phyloP scores from a whole-genome alignment of 306 rosid genomes.

The Dryas octopetala region DNA sequence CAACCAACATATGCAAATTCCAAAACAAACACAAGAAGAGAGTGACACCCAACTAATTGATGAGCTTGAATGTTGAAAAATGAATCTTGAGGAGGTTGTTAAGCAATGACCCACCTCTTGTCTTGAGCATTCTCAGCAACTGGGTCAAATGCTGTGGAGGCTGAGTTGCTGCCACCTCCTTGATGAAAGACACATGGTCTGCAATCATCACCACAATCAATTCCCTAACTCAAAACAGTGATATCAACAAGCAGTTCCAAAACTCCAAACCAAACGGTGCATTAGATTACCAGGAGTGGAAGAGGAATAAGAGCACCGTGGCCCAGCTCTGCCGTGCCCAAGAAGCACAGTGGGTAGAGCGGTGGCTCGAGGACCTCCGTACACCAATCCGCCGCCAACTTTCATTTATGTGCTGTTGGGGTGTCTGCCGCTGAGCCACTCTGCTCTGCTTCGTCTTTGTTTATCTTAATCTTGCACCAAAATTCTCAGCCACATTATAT shows the following conservation, averaged over 20 bases:
- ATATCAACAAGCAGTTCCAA: background rate
- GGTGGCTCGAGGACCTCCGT: constrained; percentile 60
- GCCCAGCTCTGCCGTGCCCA: constrained; percentile 40
- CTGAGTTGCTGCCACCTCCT: constrained; percentile 72
- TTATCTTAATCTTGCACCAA: background rate
- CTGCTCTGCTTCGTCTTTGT: background rate
- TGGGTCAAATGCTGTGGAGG: constrained; percentile 78
- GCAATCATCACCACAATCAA: constrained; percentile 21
- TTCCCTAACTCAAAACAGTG: background rate
- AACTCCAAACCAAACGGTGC: background rate
- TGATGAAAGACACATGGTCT: constrained; percentile 81
- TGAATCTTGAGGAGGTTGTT: constrained; percentile 4
- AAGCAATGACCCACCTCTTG: constrained; percentile 57
- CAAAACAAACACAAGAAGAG: background rate
- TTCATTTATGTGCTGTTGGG: constrained; percentile 44
- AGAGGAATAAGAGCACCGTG: constrained; percentile 49
- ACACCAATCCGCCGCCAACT: constrained; percentile 67
- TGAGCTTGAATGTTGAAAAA: background rate
- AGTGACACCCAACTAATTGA: constrained; percentile 1
- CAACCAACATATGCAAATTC: constrained; percentile 5
- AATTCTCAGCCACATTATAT: constrained; percentile 24
- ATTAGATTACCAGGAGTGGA: constrained; percentile 35
- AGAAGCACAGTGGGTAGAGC: constrained; percentile 56
- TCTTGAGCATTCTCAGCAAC: constrained; percentile 59
- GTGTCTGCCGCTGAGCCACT: background rate